These are phyloP conservation scores for Clarireedia homoeocarpa DNA, from an alignment of 2,329 filamentous ascomycete species.

Conservation along the genomic window DNA sequence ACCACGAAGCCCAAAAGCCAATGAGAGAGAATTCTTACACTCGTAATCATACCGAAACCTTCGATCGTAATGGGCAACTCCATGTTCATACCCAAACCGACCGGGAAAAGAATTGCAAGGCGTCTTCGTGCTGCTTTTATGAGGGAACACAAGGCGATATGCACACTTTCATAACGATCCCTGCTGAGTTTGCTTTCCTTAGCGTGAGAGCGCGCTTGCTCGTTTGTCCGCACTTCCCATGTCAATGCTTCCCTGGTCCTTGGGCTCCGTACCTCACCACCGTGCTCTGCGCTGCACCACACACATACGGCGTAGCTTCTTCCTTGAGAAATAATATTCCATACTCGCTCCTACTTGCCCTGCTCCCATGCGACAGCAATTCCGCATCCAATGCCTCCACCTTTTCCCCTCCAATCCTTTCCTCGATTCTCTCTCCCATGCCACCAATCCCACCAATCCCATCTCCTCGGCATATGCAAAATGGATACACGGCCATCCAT, in stretches of 20 bases:
- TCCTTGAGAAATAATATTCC: background rate
- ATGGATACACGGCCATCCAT: slow-evolving; percentile 11
- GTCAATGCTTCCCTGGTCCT: background rate
- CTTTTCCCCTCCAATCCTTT: background rate
- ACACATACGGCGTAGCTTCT: slow-evolving; percentile 10
- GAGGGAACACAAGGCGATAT: background rate
- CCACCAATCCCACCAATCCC: slow-evolving; percentile 8
- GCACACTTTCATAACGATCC: background rate
- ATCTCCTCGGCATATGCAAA: background rate
- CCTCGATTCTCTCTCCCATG: background rate
- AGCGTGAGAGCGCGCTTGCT: slow-evolving; percentile 33
- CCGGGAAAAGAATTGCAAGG: too few relatives aligned
- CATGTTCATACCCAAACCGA: too few relatives aligned
- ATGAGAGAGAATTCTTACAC: background rate
- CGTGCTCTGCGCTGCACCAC: background rate
- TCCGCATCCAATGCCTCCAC: background rate
- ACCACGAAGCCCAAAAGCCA: background rate
- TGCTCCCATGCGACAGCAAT: slow-evolving; percentile 2
- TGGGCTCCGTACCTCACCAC: slow-evolving; percentile 10
- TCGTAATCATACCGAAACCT: background rate
- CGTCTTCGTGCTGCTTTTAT: slow-evolving; percentile 9
- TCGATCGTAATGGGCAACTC: too few relatives aligned
- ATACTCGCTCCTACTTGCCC: background rate
- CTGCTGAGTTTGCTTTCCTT: slow-evolving; percentile 6
- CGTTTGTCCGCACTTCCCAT: slow-evolving; percentile 19